phyloP scores from a whole-genome alignment of 495 filamentous ascomycete genomes.

The Penicillium steckii region DNA sequence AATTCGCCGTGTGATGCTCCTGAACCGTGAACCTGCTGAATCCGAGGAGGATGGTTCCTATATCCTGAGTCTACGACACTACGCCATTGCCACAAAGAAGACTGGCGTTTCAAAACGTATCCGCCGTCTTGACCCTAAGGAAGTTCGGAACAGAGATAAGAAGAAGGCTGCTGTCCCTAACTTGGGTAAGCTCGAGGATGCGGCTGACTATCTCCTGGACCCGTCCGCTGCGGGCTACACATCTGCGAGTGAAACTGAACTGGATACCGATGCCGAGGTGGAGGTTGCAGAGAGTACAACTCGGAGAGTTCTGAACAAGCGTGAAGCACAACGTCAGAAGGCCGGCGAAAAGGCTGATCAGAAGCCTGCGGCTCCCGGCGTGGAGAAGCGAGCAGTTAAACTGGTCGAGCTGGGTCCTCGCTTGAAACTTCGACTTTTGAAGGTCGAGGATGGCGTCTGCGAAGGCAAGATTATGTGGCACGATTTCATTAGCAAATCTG shows the following conservation, averaged over 20 bases:
- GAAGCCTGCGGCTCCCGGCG: slow-evolving; percentile 32
- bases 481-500: slow-evolving; percentile 82
- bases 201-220: slow-evolving; percentile 90
- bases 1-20: slow-evolving; percentile 83
- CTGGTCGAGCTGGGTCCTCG: slow-evolving; percentile 89
- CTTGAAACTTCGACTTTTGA: slow-evolving; percentile 84
- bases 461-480: slow-evolving; percentile 96
- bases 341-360: slow-evolving; percentile 33
- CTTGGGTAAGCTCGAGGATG: slow-evolving; percentile 85
- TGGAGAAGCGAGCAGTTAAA: slow-evolving; percentile 86
- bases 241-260: slow-evolving; percentile 87
- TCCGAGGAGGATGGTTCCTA: slow-evolving; percentile 66
- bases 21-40: slow-evolving; percentile 69
- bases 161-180: slow-evolving; percentile 74
- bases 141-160: slow-evolving; percentile 63
- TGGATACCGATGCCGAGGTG: slow-evolving; percentile 93
- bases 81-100: slow-evolving; percentile 85
- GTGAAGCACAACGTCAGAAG: slow-evolving; percentile 55
- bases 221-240: slow-evolving; percentile 85
- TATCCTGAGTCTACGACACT: slow-evolving; percentile 89
- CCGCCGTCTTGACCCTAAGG: slow-evolving; percentile 83
- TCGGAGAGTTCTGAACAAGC: slow-evolving; percentile 66
- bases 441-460: slow-evolving; percentile 94
- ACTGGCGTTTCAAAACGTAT: slow-evolving; percentile 81
- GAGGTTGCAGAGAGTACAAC: slow-evolving; percentile 77